phyloP scores from a whole-genome alignment of 352 stramenopile species.

The Phytopythium vexans region DNA sequence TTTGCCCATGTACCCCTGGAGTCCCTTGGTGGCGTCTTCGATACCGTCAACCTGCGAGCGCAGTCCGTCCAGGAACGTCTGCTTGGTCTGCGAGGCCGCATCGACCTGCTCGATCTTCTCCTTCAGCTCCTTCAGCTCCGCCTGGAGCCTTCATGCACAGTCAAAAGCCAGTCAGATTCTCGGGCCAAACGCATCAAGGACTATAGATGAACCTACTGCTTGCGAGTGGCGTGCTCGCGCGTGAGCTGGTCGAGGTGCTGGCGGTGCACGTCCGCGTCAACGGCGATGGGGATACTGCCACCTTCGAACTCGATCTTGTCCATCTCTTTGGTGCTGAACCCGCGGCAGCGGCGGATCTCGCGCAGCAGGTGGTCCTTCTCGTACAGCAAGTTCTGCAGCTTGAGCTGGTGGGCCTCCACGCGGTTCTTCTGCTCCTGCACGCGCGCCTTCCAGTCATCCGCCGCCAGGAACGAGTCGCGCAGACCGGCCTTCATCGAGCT shows the following conservation, averaged over 20 bases:
- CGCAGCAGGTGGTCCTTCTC: slow-evolving; percentile 80
- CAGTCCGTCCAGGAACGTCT: slow-evolving; percentile 51
- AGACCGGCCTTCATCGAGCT: slow-evolving; percentile 48
- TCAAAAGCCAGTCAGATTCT: not conserved
- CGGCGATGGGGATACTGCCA: slow-evolving; percentile 48
- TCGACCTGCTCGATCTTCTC: slow-evolving; percentile 58
- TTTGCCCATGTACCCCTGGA: slow-evolving; percentile 62
- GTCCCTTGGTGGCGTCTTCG: slow-evolving; percentile 49
- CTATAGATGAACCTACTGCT: slow-evolving; percentile 28
- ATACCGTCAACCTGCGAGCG: slow-evolving; percentile 47
- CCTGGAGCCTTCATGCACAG: slow-evolving; percentile 30
- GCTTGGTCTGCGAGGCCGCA: slow-evolving; percentile 49
- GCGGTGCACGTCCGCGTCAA: slow-evolving; percentile 47
- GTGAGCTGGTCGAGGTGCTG: slow-evolving; percentile 69
- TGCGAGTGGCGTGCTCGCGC: slow-evolving; percentile 53
- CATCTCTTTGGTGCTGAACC: slow-evolving; percentile 77
- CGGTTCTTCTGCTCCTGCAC: slow-evolving; percentile 76
- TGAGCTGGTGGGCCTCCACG: slow-evolving; percentile 68
- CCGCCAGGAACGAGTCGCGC: slow-evolving; percentile 65
- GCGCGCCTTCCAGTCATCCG: slow-evolving; percentile 56
- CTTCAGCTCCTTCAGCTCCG: slow-evolving; percentile 58
- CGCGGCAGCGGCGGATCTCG: slow-evolving; percentile 69
- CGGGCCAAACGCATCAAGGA: not conserved
- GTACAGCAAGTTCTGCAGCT: slow-evolving; percentile 81
- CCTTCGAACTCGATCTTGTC: slow-evolving; percentile 72